Conservation (phyloP, 2,329 filamentous ascomycete genomes). For the Penicillium occitanis region DNA sequence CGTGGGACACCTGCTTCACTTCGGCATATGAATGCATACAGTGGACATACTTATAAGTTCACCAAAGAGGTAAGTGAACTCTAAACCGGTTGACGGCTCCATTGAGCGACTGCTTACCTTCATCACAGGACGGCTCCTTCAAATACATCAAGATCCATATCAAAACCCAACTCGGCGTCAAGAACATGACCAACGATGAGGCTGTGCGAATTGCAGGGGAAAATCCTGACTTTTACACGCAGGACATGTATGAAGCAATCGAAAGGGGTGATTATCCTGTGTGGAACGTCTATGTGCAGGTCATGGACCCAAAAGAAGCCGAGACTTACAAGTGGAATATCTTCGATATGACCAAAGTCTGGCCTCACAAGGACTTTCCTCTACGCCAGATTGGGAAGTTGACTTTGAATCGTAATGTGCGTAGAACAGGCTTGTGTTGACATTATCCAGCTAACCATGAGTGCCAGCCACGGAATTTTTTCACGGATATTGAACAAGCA, state of each 20-base stretch:
- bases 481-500: slow-evolving; percentile 66
- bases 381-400: slow-evolving; percentile 52
- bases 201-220: slow-evolving; percentile 52
- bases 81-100: neutral
- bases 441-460: neutral
- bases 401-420: slow-evolving; percentile 52
- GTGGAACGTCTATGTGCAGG: slow-evolving; percentile 58
- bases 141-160: slow-evolving; percentile 62
- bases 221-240: slow-evolving; percentile 59
- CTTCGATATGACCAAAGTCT: slow-evolving; percentile 59
- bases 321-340: slow-evolving; percentile 51
- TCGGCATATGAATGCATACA: slow-evolving; percentile 64
- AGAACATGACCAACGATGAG: slow-evolving; percentile 55
- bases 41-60: slow-evolving; percentile 64
- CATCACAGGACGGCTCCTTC: slow-evolving; percentile 55
- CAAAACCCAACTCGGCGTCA: slow-evolving; percentile 43
- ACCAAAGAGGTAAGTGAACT: slow-evolving; percentile 44
- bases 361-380: slow-evolving; percentile 54
- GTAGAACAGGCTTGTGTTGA: slow-evolving; percentile 3
- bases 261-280: slow-evolving; percentile 56
- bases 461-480: slow-evolving; percentile 57
- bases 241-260: slow-evolving; percentile 63
- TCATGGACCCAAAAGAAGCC: slow-evolving; percentile 55
- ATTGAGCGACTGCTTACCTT: neutral
- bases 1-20: slow-evolving; percentile 62